phyloP scores from a whole-genome alignment of 148 eudicot species.

The Rhododendron ferrugineum region DNA sequence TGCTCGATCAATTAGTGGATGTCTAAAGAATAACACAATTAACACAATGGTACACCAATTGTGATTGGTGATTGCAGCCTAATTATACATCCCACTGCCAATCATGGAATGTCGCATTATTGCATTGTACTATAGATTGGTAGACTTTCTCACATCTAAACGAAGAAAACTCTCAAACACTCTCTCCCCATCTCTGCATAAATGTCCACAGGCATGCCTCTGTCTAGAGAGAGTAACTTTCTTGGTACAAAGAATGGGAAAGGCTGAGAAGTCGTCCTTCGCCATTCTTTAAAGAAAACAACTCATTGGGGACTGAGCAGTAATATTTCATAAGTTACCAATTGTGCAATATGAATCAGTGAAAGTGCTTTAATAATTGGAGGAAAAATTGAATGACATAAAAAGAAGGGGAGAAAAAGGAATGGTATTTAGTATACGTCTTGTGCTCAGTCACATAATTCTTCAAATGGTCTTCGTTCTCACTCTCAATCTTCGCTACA shows the following conservation, averaged over 20 bases:
- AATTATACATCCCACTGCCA: background rate
- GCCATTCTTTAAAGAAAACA: background rate
- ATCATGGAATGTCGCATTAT: background rate
- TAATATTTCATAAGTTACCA: background rate
- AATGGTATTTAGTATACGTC: background rate
- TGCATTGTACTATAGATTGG: too few relatives aligned
- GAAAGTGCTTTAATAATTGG: background rate
- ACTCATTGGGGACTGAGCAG: background rate
- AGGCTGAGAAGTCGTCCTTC: background rate
- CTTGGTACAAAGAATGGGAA: background rate
- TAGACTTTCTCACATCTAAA: background rate
- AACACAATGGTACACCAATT: background rate
- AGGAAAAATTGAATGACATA: background rate
- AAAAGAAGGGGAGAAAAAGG: background rate
- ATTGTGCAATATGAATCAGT: background rate
- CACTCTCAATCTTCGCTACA: too few relatives aligned
- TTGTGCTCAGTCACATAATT: too few relatives aligned
- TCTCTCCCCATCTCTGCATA: background rate
- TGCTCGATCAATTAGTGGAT: too few relatives aligned
- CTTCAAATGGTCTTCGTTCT: too few relatives aligned
- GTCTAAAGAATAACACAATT: too few relatives aligned
- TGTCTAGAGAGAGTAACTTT: background rate
- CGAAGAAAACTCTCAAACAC: background rate
- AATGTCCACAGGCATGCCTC: background rate
- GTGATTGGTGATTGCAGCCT: background rate